These are phyloP conservation scores for Boletus speciosus DNA, from an alignment of 768 basidiomycete genomes.

Conservation along the genomic window DNA sequence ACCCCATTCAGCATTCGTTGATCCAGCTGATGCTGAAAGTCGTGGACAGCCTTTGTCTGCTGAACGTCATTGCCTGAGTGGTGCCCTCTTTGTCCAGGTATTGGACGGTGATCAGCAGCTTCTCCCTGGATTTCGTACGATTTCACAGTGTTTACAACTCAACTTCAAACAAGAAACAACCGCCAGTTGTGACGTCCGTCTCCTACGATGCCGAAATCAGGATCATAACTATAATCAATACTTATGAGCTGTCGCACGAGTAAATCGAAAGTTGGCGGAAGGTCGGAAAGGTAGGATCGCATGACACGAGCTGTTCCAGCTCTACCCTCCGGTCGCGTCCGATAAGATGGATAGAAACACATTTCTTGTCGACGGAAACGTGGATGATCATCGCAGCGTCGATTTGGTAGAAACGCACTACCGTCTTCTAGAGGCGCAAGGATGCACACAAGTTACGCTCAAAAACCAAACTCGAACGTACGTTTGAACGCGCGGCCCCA, in stretches of 20 bases:
- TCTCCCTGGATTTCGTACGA: neutral
- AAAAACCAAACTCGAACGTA: neutral
- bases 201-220: neutral
- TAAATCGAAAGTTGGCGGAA: conserved; percentile 1
- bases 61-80: neutral
- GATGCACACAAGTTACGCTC: neutral
- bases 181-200: conserved; percentile 37
- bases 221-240: neutral
- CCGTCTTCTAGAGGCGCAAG: neutral
- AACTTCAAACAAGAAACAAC: conserved; percentile 32
- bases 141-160: conserved; percentile 42
- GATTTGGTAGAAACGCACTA: neutral
- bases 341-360: neutral
- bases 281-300: conserved; percentile 46
- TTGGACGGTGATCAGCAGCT: neutral
- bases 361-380: conserved; percentile 37
- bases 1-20: neutral
- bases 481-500: too few relatives aligned
- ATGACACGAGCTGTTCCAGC: conserved; percentile 19
- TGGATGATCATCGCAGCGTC: conserved; percentile 33
- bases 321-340: neutral
- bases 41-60: neutral
- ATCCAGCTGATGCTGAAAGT: neutral
- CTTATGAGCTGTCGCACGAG: too few relatives aligned
- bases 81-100: neutral